These are phyloP conservation scores for Xerophyta viscosa DNA, from an alignment of 106 monocot species.

Conservation along the genomic window DNA sequence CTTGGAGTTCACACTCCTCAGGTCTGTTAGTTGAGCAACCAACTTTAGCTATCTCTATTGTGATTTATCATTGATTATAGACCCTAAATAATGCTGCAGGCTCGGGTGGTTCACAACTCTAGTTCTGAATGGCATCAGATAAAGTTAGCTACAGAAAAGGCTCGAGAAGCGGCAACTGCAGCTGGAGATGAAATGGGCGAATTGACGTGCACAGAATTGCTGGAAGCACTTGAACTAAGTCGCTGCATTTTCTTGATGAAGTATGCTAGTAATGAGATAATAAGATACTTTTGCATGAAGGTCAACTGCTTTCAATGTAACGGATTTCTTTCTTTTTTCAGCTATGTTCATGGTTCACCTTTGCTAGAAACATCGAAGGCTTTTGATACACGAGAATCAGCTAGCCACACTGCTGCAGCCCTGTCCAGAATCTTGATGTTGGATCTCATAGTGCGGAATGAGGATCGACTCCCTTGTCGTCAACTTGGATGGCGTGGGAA, in stretches of 20 bases:
- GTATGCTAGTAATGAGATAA: slow-evolving; percentile 24
- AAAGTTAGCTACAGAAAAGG: slow-evolving; percentile 72
- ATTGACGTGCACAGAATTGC: slow-evolving; percentile 75
- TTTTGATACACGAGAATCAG: slow-evolving; percentile 51
- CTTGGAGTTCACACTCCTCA: slow-evolving; percentile 84
- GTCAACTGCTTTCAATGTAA: neutral
- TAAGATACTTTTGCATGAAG: too few relatives aligned
- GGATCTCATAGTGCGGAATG: slow-evolving; percentile 87
- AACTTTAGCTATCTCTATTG: slow-evolving; percentile 1
- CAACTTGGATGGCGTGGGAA: slow-evolving; percentile 98
- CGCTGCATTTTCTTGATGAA: slow-evolving; percentile 87
- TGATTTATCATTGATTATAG: neutral
- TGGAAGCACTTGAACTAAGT: slow-evolving; percentile 95
- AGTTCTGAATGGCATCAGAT: slow-evolving; percentile 73
- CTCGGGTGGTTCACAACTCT: slow-evolving; percentile 69
- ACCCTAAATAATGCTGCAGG: slow-evolving; percentile 24
- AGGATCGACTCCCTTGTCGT: slow-evolving; percentile 80
- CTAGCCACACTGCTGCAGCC: slow-evolving; percentile 39
- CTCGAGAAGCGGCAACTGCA: slow-evolving; percentile 42
- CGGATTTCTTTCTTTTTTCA: slow-evolving; percentile 11
- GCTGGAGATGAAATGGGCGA: slow-evolving; percentile 62
- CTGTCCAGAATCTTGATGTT: slow-evolving; percentile 73
- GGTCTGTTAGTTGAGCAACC: slow-evolving; percentile 14
- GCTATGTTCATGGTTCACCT: slow-evolving; percentile 90
- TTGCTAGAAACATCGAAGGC: slow-evolving; percentile 51